Evolutionary conservation across 2,329 filamentous ascomycete species (phyloP), one percentile per base, ranked within the genome.

Genomic region (Annulohypoxylon truncatum): DNA sequence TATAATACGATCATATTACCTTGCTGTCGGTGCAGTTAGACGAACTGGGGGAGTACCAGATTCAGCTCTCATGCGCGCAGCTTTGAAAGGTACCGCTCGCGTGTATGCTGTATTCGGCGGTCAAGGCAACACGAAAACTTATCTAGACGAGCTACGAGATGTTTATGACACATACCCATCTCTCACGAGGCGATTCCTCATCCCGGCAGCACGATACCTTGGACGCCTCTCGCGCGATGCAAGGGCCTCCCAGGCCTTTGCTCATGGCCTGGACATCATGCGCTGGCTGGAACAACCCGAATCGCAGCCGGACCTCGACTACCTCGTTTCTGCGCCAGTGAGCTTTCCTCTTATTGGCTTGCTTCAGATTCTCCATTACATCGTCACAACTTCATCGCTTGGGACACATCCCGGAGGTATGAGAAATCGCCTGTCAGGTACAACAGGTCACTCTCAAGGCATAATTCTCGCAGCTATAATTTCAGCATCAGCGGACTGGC

Each of bases 321-420:
- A 78, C 53, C 70, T 81, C 2, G 67, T 77, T 29, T 75, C 75
- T 2, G 75, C 78, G 3, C 77, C 79, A 3, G 73, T 81, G 15
- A 81, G 79, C 69, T 77, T 80, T 44, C 79, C 79, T 1, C 50
- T 81, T 5, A 79, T 80, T 18, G 79, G 78, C 0, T 66, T 79
- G 10, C 52, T 79, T 8, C 74, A 77, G 47, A 72, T 81, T 20
- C 67, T 76, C 18, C 71, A 74, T 61, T 77, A 77, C 46, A 60
- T 67, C 10, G 70, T 77, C 20, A 74, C 70, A 8, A 78, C 77
- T 64, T 74, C 72, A 10, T 59, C 74, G 10, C 63, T 74, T 7
- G 70, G 73, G 1, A 72, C 72, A 5, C 66, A 68, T 20, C 78
- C 78, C 0, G 77, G 77, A 2, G 73, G 76, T 6, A 58, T 79